phyloP scores from a whole-genome alignment of 441 rosid genomes.

The Capsella rubella region DNA sequence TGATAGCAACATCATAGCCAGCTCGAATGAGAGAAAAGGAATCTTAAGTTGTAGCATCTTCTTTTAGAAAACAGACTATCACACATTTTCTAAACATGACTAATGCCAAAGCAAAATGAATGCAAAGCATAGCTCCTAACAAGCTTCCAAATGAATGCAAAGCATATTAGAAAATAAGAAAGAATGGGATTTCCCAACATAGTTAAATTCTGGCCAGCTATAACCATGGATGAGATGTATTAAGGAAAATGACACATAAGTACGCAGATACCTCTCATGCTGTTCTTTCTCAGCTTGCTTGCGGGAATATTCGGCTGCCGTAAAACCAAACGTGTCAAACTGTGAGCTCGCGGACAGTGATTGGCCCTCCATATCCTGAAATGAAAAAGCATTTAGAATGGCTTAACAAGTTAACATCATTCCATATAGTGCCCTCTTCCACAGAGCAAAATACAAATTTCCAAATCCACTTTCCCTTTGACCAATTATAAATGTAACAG shows the following conservation, averaged over 20 bases:
- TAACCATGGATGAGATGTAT: conserved; percentile 27
- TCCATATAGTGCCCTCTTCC: conserved; percentile 14
- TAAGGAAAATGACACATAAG: conserved; percentile 33
- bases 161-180: conserved; percentile 1
- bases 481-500: conserved; percentile 5
- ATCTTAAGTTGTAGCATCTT: too few relatives aligned
- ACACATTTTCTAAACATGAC: conserved; percentile 9
- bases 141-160: conserved; percentile 25
- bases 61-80: background rate
- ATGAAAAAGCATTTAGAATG: conserved; percentile 32
- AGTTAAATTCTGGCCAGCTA: conserved; percentile 19
- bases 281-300: conserved; percentile 94
- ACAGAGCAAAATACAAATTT: background rate
- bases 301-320: conserved; percentile 88
- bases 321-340: conserved; percentile 98
- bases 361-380: conserved; percentile 84
- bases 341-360: conserved; percentile 76
- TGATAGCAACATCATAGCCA: background rate
- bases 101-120: conserved; percentile 9
- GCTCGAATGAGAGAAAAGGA: too few relatives aligned
- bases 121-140: conserved; percentile 17
- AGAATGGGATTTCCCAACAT: background rate
- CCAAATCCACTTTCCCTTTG: conserved; percentile 3
- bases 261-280: conserved; percentile 64
- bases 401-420: background rate